Base-by-base conservation (phyloP, 805 yeast species). In the Spathaspora girioi region DNA sequence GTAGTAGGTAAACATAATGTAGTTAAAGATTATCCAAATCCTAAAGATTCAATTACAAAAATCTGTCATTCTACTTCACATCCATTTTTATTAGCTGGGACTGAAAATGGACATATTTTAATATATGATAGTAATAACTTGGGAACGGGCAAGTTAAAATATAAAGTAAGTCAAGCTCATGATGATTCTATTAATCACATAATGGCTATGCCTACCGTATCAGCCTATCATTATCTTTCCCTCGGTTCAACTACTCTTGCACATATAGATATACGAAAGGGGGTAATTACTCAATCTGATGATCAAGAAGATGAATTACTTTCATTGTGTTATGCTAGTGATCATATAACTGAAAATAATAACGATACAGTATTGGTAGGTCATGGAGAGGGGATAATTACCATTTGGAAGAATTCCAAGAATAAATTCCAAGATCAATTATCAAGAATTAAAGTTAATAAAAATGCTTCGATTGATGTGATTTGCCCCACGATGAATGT, bases 231-330 rank as follows among this genome's bases (percentile, higher is more conserved):
- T 62, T 89, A 82, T 59, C 75, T 91, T 20, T 81, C 94, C 0
- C 75, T 87, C 26, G 97, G 97, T 1, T 85, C 93, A 10, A 88
- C 96, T 3, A 86, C 92, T 0, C 70, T 93, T 43, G 79, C 90
- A 0, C 86, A 85, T 52, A 77, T 92, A 60, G 97, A 93, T 65
- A 75, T 86, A 3, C 73, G 97, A 46, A 88, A 86, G 58, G 88
- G 87, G 4, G 76, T 83, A 1, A 66, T 86, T 1, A 69, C 80
- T 2, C 78, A 78, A 40, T 84, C 92, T 38, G 98, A 92, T 55
- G 92, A 90, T 63, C 99, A 93, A 69, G 97, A 87, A 58, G 98
- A 93, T 62, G 99, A 93, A 63, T 69, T 93, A n/a, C 69, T 93
- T 43, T 77, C 91, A 50, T 86, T 89, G 59, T 73, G 88, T 38